Evolutionary conservation across 2,329 filamentous ascomycete species (phyloP), one percentile per base, ranked within the genome.

Genomic region (Macroventuria anomochaeta): DNA sequence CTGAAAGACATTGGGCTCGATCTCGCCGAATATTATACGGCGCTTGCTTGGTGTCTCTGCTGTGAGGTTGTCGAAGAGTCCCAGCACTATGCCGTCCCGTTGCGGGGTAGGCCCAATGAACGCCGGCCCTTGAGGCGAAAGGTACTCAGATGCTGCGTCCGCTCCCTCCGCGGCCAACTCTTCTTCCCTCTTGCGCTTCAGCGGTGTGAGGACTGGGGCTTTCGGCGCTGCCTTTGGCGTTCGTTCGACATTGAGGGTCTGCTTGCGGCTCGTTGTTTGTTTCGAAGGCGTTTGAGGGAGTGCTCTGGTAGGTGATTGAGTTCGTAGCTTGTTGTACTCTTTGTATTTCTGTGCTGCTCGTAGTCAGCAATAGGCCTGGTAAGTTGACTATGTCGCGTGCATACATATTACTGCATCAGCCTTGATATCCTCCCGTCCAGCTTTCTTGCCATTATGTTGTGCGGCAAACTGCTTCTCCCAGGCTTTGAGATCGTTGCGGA

Each of bases 81-180:
- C 89, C 2, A 95, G 79, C 1, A 92, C 87, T 17, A 85, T 84
- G 23, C 90, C 90, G 70, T 93, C 88, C 57, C 86, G 85, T 67
- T 93, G 90, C 3, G 90, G 90, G 11, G 90, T 95, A 1, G 90
- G 90, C 2, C 89, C 89, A 56, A 95, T 83, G 34, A 73, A 59
- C 8, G 59, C 48, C 37, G 70, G 71, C 5, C 68, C 67, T 57
- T 72, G 65, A 18, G 69, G 69, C 3, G 71, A 73, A 7, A 71
- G 49, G 7, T 62, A 46, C 28, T 68, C 59, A 3, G 44, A 44
- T 13, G 53, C 51, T 23, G 55, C 50, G 12, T 55, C 55, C 12
- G 51, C 41, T 3, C 51, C 60, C 31, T 67, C 65, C 21, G 46
- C 7, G 12, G 43, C 25, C 23, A 56, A 32, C 2, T 61, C 63